Percentiles rank a stretch among this genome's conserved stretches.
These are phyloP conservation scores for Clohesyomyces aquaticus DNA, from an alignment of 495 filamentous ascomycete species.

Conservation along the genomic window DNA sequence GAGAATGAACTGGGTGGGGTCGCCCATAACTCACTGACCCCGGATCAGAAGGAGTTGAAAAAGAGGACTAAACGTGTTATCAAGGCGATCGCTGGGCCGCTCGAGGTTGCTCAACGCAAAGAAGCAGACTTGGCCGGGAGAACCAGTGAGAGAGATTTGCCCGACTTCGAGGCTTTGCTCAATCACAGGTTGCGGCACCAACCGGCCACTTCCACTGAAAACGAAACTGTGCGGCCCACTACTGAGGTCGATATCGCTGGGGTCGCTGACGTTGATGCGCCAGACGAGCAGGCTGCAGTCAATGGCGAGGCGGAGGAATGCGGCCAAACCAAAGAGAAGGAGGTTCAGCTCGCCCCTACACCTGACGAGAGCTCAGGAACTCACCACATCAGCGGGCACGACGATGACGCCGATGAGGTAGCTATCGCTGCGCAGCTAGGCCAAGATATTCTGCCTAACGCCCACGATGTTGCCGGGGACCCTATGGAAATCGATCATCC, in stretches of 20 bases:
- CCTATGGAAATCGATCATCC: conserved; percentile 24
- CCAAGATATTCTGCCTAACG: conserved; percentile 18
- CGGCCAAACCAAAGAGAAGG: conserved; percentile 41
- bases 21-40: conserved; percentile 53
- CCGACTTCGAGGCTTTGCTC: conserved; percentile 73
- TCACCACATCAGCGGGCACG: conserved; percentile 25
- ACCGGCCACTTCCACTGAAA: conserved; percentile 22
- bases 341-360: conserved; percentile 40
- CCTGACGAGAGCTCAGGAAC: conserved; percentile 39
- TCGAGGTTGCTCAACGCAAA: conserved; percentile 76
- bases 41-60: conserved; percentile 67
- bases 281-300: conserved; percentile 2
- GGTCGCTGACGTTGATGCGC: background rate
- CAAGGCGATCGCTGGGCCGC: conserved; percentile 71
- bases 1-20: conserved; percentile 59
- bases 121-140: conserved; percentile 77
- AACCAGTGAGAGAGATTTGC: conserved; percentile 68
- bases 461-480: conserved; percentile 3
- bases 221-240: conserved; percentile 5
- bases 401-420: conserved; percentile 34
- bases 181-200: conserved; percentile 50
- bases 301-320: conserved; percentile 1
- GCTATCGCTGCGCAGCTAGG: conserved; percentile 35
- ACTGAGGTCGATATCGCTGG: background rate
- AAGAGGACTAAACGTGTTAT: conserved; percentile 82